phyloP scores from a whole-genome alignment of 768 basidiomycete genomes.

The Chalciporus pseudorubinellus region DNA sequence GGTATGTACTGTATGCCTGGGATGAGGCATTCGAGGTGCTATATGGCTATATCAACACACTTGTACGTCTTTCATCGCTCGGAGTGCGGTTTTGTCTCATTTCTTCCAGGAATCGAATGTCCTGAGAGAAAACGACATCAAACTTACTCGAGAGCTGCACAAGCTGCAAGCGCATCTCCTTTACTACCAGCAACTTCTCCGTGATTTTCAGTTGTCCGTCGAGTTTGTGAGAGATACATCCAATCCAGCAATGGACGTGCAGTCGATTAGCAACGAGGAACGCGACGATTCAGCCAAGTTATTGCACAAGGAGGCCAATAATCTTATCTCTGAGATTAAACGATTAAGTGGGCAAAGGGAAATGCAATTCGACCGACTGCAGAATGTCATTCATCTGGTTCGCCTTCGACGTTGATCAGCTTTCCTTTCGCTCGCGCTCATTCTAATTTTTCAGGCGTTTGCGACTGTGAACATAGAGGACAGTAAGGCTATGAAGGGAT shows the following conservation, averaged over 20 bases:
- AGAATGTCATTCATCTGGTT: slow-evolving; percentile 27
- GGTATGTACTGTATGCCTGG: slow-evolving; percentile 63
- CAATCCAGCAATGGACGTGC: slow-evolving; percentile 45
- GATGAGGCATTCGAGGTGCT: slow-evolving; percentile 55
- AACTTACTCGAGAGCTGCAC: slow-evolving; percentile 53
- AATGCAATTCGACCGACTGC: slow-evolving; percentile 22
- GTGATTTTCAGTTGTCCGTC: slow-evolving; percentile 53
- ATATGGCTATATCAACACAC: slow-evolving; percentile 46
- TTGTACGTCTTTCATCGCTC: slow-evolving; percentile 34
- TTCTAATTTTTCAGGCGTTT: slow-evolving; percentile 42
- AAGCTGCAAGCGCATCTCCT: slow-evolving; percentile 53
- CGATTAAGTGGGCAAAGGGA: slow-evolving; percentile 37
- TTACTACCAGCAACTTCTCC: slow-evolving; percentile 51
- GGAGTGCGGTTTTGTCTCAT: background rate
- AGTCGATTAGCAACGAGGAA: slow-evolving; percentile 12
- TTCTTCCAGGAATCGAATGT: slow-evolving; percentile 43
- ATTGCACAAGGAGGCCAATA: slow-evolving; percentile 40
- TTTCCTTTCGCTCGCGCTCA: background rate
- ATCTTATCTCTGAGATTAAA: slow-evolving; percentile 47
- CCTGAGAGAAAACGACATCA: slow-evolving; percentile 39
- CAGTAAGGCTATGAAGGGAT: slow-evolving; percentile 23
- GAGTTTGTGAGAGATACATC: slow-evolving; percentile 47
- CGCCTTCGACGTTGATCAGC: background rate
- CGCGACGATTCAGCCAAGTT: slow-evolving; percentile 27
- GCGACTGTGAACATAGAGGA: slow-evolving; percentile 53